phyloP scores from a whole-genome alignment of 1,139 yeast genomes.

The Candida labiduridarum region DNA sequence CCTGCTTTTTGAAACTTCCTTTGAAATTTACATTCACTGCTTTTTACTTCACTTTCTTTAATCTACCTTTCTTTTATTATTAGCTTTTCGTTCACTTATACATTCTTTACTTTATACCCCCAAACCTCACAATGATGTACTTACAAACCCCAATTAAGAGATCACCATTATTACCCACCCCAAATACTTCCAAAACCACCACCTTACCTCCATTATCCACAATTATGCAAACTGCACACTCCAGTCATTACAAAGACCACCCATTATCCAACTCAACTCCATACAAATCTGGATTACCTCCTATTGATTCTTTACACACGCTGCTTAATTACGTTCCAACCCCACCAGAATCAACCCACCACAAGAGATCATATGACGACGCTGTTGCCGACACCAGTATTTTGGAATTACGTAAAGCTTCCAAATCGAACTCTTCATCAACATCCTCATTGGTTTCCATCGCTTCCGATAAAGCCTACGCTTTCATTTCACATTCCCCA shows the following conservation, averaged over 20 bases:
- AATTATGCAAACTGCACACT: slow-evolving; percentile 27
- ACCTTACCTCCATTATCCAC: slow-evolving; percentile 48
- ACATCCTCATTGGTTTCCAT: slow-evolving; percentile 12
- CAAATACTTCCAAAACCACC: slow-evolving; percentile 15
- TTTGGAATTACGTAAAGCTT: slow-evolving; percentile 12
- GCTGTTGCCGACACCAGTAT: slow-evolving; percentile 15
- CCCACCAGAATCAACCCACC: slow-evolving; percentile 13
- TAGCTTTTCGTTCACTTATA: neutral
- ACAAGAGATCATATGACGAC: slow-evolving; percentile 3
- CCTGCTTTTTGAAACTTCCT: neutral
- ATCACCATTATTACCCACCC: slow-evolving; percentile 30
- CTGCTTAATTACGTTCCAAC: slow-evolving; percentile 10
- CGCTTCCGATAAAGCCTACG: slow-evolving; percentile 53
- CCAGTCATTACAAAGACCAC: slow-evolving; percentile 23
- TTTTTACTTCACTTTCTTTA: neutral
- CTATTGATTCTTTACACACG: slow-evolving; percentile 20
- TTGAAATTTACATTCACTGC: neutral
- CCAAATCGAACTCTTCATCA: slow-evolving; percentile 8
- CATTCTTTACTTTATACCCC: neutral
- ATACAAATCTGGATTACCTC: slow-evolving; percentile 26
- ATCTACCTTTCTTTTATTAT: neutral
- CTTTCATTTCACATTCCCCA: slow-evolving; percentile 90
- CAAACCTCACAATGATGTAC: slow-evolving; percentile 17
- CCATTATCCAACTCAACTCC: slow-evolving; percentile 37
- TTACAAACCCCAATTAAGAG: slow-evolving; percentile 34